Percentiles rank a stretch among this genome's conserved stretches.
Evolutionary conservation across 2,329 filamentous ascomycete genomes (phyloP).

Genomic region (Alternaria brassicae): DNA sequence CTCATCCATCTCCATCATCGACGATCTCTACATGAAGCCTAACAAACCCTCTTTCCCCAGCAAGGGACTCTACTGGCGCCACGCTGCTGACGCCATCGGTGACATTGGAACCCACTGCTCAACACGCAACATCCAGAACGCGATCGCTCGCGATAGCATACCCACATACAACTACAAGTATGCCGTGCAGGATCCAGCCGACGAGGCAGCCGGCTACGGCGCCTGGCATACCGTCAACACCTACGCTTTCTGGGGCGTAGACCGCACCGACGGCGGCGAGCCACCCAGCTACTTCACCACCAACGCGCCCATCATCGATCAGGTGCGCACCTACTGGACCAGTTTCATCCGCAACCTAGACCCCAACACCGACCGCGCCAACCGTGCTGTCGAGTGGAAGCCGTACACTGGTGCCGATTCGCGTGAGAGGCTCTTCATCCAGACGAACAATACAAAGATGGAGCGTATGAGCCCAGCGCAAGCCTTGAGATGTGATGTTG

Average conservation of each 20-base stretch:
- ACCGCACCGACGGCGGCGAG: conserved; percentile 57
- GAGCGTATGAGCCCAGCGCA: conserved; percentile 40
- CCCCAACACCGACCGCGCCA: conserved; percentile 65
- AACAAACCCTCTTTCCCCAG: conserved; percentile 52
- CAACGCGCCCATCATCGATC: conserved; percentile 65
- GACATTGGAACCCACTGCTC: conserved; percentile 72
- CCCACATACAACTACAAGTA: conserved; percentile 73
- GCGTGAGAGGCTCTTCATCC: conserved; percentile 46
- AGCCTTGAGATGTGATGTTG: conserved; percentile 15
- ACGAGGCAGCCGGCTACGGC: conserved; percentile 64
- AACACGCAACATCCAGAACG: conserved; percentile 61
- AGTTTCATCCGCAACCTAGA: conserved; percentile 73
- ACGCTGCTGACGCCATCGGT: conserved; percentile 66
- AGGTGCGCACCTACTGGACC: conserved; percentile 75
- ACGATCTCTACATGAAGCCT: conserved; percentile 63
- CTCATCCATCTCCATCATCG: conserved; percentile 60
- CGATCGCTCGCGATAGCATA: conserved; percentile 49
- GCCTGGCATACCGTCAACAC: conserved; percentile 73
- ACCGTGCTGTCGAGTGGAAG: conserved; percentile 61
- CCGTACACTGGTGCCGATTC: conserved; percentile 47
- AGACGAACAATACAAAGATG: conserved; percentile 51
- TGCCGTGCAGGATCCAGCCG: conserved; percentile 67
- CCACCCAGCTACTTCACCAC: conserved; percentile 64
- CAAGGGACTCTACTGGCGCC: conserved; percentile 64
- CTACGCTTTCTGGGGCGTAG: conserved; percentile 71